Base-by-base conservation (phyloP, 1,284 basidiomycete species). In the Sporisorium reilianum region DNA sequence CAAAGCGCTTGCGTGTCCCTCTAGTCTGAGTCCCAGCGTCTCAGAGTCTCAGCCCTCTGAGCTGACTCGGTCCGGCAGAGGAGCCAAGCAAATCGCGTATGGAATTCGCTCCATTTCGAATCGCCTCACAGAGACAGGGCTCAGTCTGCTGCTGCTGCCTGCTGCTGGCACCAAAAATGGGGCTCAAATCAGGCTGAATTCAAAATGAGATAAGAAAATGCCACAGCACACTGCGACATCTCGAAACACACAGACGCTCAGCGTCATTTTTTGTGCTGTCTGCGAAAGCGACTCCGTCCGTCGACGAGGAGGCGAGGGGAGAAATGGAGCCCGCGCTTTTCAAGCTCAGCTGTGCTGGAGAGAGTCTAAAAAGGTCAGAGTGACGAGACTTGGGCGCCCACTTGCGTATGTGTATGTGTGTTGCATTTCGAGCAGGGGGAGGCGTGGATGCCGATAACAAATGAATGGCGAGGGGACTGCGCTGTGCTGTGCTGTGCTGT, bases 61-160 rank as follows among this genome's bases (percentile, higher is more conserved):
- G 7, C 38, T 58, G 52, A 54, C 45, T 54, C 44, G 42, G 38
- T 30, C 22, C 3, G 12, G 30, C 14, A 23, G 26, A 18, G n/a
- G 18, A 14, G 14, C 34, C 3, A 14, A 18, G 10, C 16, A 12
- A 12, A 51, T 58, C 45, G 42, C 50, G 49, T 48, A 40, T 38
- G 42, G 26, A 60, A 54, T 36, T 48, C 10, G 34, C 25, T 60
- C 51, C 36, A 61, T 61, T 61, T 61, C 51, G 44, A 61, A 54
- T 53, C 57, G 12, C 42, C 16, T 23, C 10, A 18, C 6, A 38
- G 25, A 53, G 38, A 41, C 54, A n/a, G 42, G n/a, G n/a, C n/a
- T n/a, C n/a, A n/a, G n/a, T n/a, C n/a, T n/a, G n/a, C n/a, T n/a
- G n/a, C n/a, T n/a, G n/a, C n/a, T n/a, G n/a, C n/a, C 54, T 36